Percentiles rank a stretch among this genome's conserved stretches.
These are phyloP conservation scores for Solanum chacoense DNA, from an alignment of 305 asterid species.

Conservation along the genomic window DNA sequence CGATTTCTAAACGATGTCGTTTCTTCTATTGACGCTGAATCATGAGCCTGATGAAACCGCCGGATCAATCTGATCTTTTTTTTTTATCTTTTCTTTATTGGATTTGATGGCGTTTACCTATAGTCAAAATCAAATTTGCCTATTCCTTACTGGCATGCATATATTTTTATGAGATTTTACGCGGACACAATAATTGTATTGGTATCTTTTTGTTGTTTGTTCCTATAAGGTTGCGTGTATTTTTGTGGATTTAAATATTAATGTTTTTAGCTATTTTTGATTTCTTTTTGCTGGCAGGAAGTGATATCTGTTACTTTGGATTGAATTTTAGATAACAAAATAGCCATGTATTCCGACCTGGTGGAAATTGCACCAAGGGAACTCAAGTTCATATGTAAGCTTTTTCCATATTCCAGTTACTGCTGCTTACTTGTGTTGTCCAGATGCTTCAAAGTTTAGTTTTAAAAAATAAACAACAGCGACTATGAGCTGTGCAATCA, in stretches of 20 bases:
- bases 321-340: background rate
- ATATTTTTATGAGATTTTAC: background rate
- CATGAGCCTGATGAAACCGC: background rate
- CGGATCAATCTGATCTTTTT: background rate
- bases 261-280: background rate
- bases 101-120: background rate
- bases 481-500: background rate
- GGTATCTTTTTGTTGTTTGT: background rate
- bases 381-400: slow-evolving; percentile 5
- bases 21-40: background rate
- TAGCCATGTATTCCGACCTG: slow-evolving; percentile 6
- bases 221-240: background rate
- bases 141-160: background rate
- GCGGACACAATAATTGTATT: background rate
- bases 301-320: background rate
- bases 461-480: background rate
- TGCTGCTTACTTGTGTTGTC: background rate
- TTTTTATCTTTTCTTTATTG: background rate
- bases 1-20: background rate
- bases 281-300: background rate
- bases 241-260: background rate
- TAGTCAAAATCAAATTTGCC: background rate
- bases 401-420: background rate
- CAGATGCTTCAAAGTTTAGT: background rate
- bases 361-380: slow-evolving; percentile 8